A percentile compares a stretch with the other conserved stretches of the same genome.
Evolutionary conservation across 305 asterid genomes (phyloP).

Genomic region (Petunia hybrid): DNA sequence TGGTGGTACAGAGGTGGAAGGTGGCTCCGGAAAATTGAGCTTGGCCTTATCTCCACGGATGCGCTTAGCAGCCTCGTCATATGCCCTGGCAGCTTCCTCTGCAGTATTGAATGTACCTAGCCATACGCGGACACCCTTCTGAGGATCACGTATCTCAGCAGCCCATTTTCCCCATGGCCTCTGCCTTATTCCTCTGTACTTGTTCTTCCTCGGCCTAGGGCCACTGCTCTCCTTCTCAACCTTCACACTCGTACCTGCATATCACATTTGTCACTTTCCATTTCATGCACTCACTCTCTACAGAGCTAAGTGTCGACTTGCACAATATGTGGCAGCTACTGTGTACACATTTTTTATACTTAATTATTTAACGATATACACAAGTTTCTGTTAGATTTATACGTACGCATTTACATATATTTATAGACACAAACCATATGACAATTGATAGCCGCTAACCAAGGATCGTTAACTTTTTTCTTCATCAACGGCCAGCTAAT

Average conservation of each 20-base stretch:
- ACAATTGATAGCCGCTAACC: not conserved
- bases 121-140: constrained; percentile 72
- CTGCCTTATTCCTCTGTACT: constrained; percentile 81
- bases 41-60: constrained; percentile 84
- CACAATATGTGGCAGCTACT: not conserved
- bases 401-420: not conserved
- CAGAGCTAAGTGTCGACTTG: not conserved
- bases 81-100: constrained; percentile 81
- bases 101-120: constrained; percentile 78
- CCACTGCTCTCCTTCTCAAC: constrained; percentile 33
- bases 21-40: constrained; percentile 62
- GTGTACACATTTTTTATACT: not conserved
- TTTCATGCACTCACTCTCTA: not conserved
- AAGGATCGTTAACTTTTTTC: not conserved
- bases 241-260: constrained; percentile 42
- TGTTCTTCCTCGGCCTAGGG: constrained; percentile 61
- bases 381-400: not conserved
- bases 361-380: not conserved
- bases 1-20: constrained; percentile 31
- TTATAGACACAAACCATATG: constrained; percentile 4
- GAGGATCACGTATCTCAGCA: constrained; percentile 90
- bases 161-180: constrained; percentile 99
- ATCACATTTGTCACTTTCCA: not conserved
- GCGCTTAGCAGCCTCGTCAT: constrained; percentile 76
- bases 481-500: not conserved